Percentiles rank a stretch among this genome's conserved stretches.
Conservation (phyloP, 1,284 basidiomycete species). For the Rhodotorula sp. region DNA sequence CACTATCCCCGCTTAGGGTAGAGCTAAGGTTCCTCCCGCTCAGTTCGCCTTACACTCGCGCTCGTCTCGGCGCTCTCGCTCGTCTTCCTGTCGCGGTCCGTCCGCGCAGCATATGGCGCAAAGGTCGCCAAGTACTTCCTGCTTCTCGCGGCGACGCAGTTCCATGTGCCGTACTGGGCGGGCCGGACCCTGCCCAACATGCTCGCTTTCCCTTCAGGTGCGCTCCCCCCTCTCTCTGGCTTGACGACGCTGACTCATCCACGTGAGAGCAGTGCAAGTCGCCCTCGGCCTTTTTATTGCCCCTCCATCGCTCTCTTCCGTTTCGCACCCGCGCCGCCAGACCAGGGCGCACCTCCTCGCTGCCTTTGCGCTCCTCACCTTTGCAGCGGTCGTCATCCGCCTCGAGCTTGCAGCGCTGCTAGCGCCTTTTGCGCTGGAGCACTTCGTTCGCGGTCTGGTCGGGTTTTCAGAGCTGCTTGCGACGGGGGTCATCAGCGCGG, state of each 20-base stretch:
- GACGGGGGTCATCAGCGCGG: conserved; percentile 61
- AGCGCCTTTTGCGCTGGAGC: conserved; percentile 63
- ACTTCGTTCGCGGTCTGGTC: conserved; percentile 58
- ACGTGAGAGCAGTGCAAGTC: conserved; percentile 60
- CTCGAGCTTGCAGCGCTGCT: conserved; percentile 75
- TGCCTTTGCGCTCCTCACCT: conserved; percentile 60
- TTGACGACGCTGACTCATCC: not conserved
- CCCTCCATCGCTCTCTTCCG: conserved; percentile 39
- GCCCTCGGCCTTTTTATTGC: conserved; percentile 63
- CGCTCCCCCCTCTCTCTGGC: conserved; percentile 41
- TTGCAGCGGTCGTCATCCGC: conserved; percentile 72
- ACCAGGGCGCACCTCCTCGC: conserved; percentile 43
- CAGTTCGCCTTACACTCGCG: conserved; percentile 59
- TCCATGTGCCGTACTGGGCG: conserved; percentile 91
- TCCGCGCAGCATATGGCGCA: conserved; percentile 65
- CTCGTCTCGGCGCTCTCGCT: conserved; percentile 67
- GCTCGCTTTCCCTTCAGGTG: conserved; percentile 79
- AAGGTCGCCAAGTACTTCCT: conserved; percentile 64
- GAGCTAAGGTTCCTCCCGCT: not conserved
- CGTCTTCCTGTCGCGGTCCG: conserved; percentile 64
- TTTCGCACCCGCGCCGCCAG: conserved; percentile 44
- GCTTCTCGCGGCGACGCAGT: conserved; percentile 74
- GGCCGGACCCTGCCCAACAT: conserved; percentile 92
- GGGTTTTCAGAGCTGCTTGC: conserved; percentile 57
- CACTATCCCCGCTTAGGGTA: not conserved